Evolutionary conservation across 2,329 filamentous ascomycete genomes (phyloP).

Genomic region (Colletotrichum trifolii): DNA sequence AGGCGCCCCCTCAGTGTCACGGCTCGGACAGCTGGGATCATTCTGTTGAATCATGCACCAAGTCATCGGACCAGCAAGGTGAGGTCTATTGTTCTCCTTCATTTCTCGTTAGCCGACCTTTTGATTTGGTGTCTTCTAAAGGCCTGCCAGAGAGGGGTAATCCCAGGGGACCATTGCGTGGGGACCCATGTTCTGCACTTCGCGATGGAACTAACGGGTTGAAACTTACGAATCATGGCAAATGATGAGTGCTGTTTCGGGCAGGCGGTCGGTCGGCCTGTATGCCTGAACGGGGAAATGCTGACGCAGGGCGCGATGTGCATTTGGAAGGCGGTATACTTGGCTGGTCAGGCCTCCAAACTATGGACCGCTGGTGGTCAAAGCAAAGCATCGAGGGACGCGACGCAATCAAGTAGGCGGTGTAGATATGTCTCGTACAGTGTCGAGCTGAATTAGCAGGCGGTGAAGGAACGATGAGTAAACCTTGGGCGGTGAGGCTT

Average conservation of each 20-base stretch:
- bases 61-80: background rate
- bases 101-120: background rate
- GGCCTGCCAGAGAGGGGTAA: slow-evolving; percentile 5
- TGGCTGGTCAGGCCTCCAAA: background rate
- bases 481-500: background rate
- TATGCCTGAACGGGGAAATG: background rate
- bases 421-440: background rate
- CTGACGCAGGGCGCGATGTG: too few species aligned
- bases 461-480: background rate
- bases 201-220: background rate
- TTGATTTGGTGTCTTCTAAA: background rate
- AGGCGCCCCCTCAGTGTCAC: slow-evolving; percentile 4
- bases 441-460: background rate
- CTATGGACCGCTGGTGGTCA: background rate
- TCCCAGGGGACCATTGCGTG: background rate
- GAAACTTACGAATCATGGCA: background rate
- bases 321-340: too few species aligned
- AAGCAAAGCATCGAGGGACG: background rate
- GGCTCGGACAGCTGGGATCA: background rate
- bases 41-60: background rate
- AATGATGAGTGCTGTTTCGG: background rate
- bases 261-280: background rate
- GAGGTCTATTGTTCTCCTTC: background rate
- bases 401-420: slow-evolving; percentile 3
- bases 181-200: slow-evolving; percentile 3